Evolutionary conservation across 306 rosid genomes (phyloP), one percentile per base, ranked within the genome.

Genomic region (Cyclanthera cordifolia): DNA sequence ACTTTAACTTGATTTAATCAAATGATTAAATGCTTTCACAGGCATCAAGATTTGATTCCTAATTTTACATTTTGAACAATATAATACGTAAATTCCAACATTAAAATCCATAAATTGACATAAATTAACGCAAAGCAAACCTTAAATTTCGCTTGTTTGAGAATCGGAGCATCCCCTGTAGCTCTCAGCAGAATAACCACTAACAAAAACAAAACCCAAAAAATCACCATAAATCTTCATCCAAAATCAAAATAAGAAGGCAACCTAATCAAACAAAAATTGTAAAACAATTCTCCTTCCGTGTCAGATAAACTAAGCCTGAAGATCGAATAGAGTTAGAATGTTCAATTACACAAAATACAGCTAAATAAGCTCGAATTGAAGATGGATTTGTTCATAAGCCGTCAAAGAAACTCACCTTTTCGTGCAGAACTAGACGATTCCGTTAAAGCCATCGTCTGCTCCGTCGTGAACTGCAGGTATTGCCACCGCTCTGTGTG

Each of bases 101-200:
- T 45, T 8, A 34, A 34, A 34, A 34, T 34, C 41, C 41, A 34
- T 34, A 5, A 34, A 34, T 3, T 34, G 41, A 34, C 41, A 5
- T 5, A 34, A 34, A 34, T 34, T 34, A 34, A 34, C 41, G 41
- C 41, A 34, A 4, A 34, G 7, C 41, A 34, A 58, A 89, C 96
- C 99, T 93, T 93, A 78, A 93, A 93, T 71, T 93, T 93, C 6
- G 94, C 77, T 85, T 89, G 96, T 75, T 90, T 87, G 79, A 90
- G 96, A 52, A 93, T 93, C 53, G 96, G 96, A 51, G 99, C 99
- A 87, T 90, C 94, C 25, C 99, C 96, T n/a, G 96, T 93, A 76
- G 99, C 96, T 86, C 96, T 83, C 60, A 93, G 85, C 84, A 85
- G 99, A 85, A 93, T 89, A 78, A 90, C 99, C 72, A 89, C 98